Percentiles rank a stretch among this genome's conserved stretches.
Conservation (phyloP, 108 stramenopile species). For the Hondaea fermentalgiana region DNA sequence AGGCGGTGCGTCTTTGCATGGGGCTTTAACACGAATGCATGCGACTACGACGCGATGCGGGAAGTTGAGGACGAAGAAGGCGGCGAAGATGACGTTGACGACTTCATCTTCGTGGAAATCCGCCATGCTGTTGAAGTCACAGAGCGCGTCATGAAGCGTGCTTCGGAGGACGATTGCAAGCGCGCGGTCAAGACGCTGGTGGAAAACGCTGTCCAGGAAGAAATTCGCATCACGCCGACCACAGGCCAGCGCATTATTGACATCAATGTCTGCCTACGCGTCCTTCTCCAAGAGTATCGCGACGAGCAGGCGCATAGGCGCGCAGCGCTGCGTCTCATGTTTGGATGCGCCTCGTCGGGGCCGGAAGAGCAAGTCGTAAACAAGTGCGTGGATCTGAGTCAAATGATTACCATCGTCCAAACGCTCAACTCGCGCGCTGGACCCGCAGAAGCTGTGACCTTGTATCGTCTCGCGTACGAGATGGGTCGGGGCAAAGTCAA, state of each 20-base stretch:
- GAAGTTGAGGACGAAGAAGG: background rate
- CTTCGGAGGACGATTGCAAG: conserved; percentile 12
- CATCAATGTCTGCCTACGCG: conserved; percentile 15
- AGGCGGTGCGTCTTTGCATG: background rate
- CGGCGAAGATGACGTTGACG: background rate
- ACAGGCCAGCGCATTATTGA: conserved; percentile 14
- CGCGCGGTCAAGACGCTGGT: conserved; percentile 17
- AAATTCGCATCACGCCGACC: conserved; percentile 11
- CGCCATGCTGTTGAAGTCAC: background rate
- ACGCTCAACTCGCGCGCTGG: background rate
- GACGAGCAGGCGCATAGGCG: conserved; percentile 31
- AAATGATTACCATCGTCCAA: background rate
- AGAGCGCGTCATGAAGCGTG: background rate
- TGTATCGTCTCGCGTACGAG: background rate
- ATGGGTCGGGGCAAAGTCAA: background rate
- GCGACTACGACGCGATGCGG: background rate
- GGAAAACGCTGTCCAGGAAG: conserved; percentile 12
- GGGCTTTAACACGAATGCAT: background rate
- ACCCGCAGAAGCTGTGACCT: background rate
- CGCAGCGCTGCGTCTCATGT: conserved; percentile 50
- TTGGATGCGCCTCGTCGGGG: conserved; percentile 26
- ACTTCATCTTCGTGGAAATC: background rate
- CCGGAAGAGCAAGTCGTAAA: background rate
- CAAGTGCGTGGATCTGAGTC: background rate
- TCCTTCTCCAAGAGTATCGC: conserved; percentile 17